Evolutionary conservation across 495 filamentous ascomycete genomes (phyloP).

Genomic region (Talaromyces nanjingensis): DNA sequence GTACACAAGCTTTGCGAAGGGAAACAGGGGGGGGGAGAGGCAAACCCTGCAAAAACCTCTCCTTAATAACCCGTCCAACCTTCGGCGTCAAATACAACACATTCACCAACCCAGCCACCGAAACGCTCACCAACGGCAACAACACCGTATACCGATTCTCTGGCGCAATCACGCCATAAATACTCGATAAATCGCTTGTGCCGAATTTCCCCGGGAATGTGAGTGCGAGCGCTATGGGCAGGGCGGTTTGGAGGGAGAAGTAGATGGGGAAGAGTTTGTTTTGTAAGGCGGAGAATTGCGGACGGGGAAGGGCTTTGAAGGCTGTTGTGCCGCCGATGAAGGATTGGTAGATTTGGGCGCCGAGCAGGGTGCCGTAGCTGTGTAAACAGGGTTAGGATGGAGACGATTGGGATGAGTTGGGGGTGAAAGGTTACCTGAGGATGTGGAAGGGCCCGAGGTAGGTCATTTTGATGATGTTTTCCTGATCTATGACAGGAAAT

Average conservation of each 20-base stretch:
- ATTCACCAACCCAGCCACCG: constrained; percentile 60
- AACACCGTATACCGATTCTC: constrained; percentile 53
- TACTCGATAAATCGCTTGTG: constrained; percentile 21
- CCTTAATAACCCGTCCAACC: constrained; percentile 63
- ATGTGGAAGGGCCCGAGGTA: constrained; percentile 71
- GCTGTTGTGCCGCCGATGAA: constrained; percentile 73
- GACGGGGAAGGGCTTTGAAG: constrained; percentile 65
- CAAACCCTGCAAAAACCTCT: constrained; percentile 70
- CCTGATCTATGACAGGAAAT: background rate
- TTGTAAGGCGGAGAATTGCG: constrained; percentile 76
- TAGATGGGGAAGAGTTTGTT: constrained; percentile 75
- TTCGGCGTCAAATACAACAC: constrained; percentile 59
- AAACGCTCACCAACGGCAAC: constrained; percentile 57
- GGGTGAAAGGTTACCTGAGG: background rate
- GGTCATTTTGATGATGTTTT: constrained; percentile 17
- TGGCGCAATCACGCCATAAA: constrained; percentile 49
- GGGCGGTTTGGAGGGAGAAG: constrained; percentile 71
- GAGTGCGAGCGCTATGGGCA: constrained; percentile 66
- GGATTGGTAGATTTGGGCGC: constrained; percentile 71
- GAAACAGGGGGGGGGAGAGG: background rate
- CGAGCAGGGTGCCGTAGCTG: constrained; percentile 75
- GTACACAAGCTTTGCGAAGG: background rate
- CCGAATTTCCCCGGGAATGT: constrained; percentile 58
- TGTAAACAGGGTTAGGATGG: background rate
- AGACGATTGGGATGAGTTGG: too few relatives aligned